phyloP scores from a whole-genome alignment of 2,329 filamentous ascomycete genomes.

The Parastagonospora avenae region DNA sequence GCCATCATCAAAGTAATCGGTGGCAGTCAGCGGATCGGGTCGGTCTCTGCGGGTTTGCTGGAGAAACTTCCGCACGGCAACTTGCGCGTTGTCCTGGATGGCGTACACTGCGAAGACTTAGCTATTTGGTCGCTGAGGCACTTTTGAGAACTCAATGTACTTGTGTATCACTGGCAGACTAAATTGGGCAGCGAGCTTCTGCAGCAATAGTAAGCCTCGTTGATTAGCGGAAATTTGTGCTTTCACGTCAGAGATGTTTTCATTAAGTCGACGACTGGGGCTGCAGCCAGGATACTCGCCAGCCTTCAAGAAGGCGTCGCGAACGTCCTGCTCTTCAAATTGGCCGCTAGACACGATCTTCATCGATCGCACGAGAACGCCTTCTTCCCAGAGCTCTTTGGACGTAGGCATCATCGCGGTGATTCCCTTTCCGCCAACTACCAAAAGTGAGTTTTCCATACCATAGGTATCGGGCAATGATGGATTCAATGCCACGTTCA shows the following conservation, averaged over 20 bases:
- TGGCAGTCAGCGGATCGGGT: background rate
- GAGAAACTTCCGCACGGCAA: constrained; percentile 13
- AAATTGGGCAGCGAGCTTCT: constrained; percentile 8
- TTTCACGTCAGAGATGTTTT: constrained; percentile 18
- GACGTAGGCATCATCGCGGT: background rate
- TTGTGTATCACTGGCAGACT: constrained; percentile 6
- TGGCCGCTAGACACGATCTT: too few species aligned
- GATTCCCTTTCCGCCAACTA: background rate
- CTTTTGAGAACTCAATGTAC: constrained; percentile 3
- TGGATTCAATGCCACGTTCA: too few species aligned
- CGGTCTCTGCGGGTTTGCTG: background rate
- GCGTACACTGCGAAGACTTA: constrained; percentile 6
- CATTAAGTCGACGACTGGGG: constrained; percentile 4
- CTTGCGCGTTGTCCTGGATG: constrained; percentile 14
- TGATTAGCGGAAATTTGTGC: constrained; percentile 15
- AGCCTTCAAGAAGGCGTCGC: background rate
- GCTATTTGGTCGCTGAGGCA: background rate
- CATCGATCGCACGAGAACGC: too few species aligned
- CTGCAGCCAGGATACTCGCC: constrained; percentile 10
- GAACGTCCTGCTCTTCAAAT: constrained; percentile 4
- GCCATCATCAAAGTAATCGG: constrained; percentile 18
- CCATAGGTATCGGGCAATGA: constrained; percentile 70
- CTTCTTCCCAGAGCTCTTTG: constrained; percentile 1
- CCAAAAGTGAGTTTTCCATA: background rate
- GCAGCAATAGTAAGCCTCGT: constrained; percentile 8